phyloP scores from a whole-genome alignment of 306 rosid genomes.

The Luffa acutangula region DNA sequence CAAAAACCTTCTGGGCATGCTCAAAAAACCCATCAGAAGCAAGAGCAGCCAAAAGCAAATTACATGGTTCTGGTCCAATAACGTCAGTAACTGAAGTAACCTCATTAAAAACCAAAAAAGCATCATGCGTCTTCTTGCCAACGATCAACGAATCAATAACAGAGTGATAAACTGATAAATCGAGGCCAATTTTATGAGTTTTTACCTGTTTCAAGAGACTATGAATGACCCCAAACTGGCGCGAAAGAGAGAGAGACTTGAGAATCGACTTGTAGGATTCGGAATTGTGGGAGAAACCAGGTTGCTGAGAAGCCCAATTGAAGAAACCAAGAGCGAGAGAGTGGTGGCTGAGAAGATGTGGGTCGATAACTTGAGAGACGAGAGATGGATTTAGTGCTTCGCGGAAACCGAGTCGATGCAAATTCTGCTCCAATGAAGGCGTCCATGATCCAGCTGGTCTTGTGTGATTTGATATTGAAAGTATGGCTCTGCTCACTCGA shows the following conservation, averaged over 20 bases:
- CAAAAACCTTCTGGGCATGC: slow-evolving; percentile 47
- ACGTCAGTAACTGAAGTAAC: slow-evolving; percentile 6
- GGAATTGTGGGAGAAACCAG: slow-evolving; percentile 52
- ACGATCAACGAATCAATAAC: slow-evolving; percentile 38
- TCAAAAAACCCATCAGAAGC: slow-evolving; percentile 45
- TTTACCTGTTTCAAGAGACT: slow-evolving; percentile 52
- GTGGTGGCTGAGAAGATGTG: slow-evolving; percentile 65
- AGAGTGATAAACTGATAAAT: slow-evolving; percentile 44
- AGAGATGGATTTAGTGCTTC: slow-evolving; percentile 47
- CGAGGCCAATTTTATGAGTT: slow-evolving; percentile 28
- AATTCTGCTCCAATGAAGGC: slow-evolving; percentile 47
- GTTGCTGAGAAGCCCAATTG: slow-evolving; percentile 91
- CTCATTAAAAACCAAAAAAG: slow-evolving; percentile 37
- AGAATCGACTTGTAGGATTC: slow-evolving; percentile 54
- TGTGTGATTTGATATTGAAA: slow-evolving; percentile 44
- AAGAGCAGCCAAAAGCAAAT: slow-evolving; percentile 60
- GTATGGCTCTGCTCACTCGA: slow-evolving; percentile 49
- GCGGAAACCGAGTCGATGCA: slow-evolving; percentile 60
- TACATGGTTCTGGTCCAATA: slow-evolving; percentile 45
- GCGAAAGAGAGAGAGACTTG: slow-evolving; percentile 43
- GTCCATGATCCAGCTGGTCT: slow-evolving; percentile 52
- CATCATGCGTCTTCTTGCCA: slow-evolving; percentile 34
- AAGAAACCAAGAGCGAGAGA: slow-evolving; percentile 87
- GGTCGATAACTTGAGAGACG: slow-evolving; percentile 72
- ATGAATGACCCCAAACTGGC: slow-evolving; percentile 40